Base-by-base conservation (phyloP, 2,329 filamentous ascomycete species). In the Penicillium concentricum region DNA sequence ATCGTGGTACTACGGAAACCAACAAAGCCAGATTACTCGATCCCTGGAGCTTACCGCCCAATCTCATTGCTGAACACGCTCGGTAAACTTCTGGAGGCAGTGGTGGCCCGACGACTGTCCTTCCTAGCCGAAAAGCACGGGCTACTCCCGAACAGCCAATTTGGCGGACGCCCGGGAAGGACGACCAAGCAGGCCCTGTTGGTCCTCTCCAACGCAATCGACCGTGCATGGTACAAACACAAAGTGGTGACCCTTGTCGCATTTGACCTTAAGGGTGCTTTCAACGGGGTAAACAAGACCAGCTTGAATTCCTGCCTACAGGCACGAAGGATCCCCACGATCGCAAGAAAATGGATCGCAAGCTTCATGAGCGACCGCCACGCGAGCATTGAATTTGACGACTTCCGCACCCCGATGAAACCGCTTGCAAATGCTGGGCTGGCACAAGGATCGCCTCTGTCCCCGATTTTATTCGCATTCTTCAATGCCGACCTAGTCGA, bases 111-210 rank as follows among this genome's bases (percentile, higher is more conserved):
- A 58, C 41, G 62, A 10, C 56, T 70, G 0, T 63, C 56, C 7
- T 64, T 57, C 46, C 54, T 48, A 8, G 57, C 53, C 6, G 60
- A 69, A 50, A 63, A 54, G 34, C 51, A 63, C 24, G 38, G 51
- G 6, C 60, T 70, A 0, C 61, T 70, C 2, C 63, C 61, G 15
- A 48, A 64, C 16, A 69, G 43, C 6, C 41, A 69, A 13, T 69
- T 68, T 46, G 51, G 63, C n/a, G 63, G 54, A 22, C 47, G 67
- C 30, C 60, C 59, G 39, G 63, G 61, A 6, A 30, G 34, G 1
- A 60, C 55, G 5, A 61, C 45, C 1, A 62, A 70, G 30, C 55
- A 69, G 58, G 66, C 64, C 8, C 57, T 69, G 2, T 43, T 68
- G 2, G 45, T 66, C 4, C 60, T 69, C 5, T 42, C 51, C 7